A percentile compares a stretch with the other conserved stretches of the same genome.
These are phyloP conservation scores for Eutrema yunnanense DNA, from an alignment of 345 rosid species.

Conservation along the genomic window DNA sequence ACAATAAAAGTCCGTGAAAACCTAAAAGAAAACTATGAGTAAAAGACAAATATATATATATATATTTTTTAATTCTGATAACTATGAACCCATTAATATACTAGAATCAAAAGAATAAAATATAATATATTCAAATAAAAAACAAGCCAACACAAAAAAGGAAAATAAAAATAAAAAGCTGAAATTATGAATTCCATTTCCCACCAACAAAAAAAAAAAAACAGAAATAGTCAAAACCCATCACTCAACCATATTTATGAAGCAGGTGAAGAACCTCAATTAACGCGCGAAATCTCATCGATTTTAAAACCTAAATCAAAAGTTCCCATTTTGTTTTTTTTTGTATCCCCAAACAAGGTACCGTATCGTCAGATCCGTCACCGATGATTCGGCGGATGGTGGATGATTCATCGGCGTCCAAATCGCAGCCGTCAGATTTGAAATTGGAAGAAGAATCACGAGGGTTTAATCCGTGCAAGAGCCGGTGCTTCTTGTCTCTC, in stretches of 20 bases:
- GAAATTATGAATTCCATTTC: slow-evolving; percentile 30
- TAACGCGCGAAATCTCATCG: slow-evolving; percentile 46
- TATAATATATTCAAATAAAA: slow-evolving; percentile 9
- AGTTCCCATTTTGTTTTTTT: background rate
- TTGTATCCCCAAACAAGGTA: slow-evolving; percentile 6
- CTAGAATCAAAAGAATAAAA: slow-evolving; percentile 25
- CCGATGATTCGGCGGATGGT: slow-evolving; percentile 36
- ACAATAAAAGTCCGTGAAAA: slow-evolving; percentile 32
- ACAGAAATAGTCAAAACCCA: slow-evolving; percentile 52
- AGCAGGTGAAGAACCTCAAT: slow-evolving; percentile 7
- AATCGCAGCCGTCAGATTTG: slow-evolving; percentile 25
- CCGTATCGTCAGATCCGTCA: slow-evolving; percentile 52
- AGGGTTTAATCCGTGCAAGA: slow-evolving; percentile 53
- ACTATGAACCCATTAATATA: slow-evolving; percentile 19
- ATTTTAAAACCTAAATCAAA: background rate
- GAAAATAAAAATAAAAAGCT: slow-evolving; percentile 15
- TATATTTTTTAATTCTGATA: slow-evolving; percentile 32
- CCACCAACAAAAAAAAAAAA: slow-evolving; percentile 21
- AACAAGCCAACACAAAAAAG: slow-evolving; percentile 4
- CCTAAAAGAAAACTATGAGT: slow-evolving; percentile 3
- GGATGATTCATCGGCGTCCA: slow-evolving; percentile 23
- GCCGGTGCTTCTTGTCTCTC: slow-evolving; percentile 58
- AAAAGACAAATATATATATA: too few relatives aligned
- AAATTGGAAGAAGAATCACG: slow-evolving; percentile 19
- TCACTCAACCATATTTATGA: slow-evolving; percentile 30